A percentile compares a stretch with the other conserved stretches of the same genome.
Evolutionary conservation across 352 stramenopile genomes (phyloP).

Genomic region (Globisporangium abappressorium): DNA sequence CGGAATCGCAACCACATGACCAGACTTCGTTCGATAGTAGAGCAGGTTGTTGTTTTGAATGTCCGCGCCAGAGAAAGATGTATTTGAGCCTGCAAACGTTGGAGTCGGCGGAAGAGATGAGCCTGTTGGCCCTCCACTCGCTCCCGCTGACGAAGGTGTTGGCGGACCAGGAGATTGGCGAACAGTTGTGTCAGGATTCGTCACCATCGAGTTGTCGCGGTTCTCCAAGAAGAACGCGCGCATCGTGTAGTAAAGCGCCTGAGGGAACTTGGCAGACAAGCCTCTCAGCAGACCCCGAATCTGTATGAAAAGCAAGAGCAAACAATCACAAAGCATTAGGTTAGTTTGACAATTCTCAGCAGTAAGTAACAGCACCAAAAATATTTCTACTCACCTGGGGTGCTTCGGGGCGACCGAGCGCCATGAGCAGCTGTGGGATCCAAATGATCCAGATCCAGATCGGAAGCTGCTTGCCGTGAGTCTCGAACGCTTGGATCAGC

Average conservation of each 20-base stretch:
- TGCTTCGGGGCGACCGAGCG: conserved; percentile 91
- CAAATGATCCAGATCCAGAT: conserved; percentile 99
- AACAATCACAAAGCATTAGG: neutral
- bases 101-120: conserved; percentile 11
- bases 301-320: conserved; percentile 20
- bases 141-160: conserved; percentile 12
- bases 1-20: conserved; percentile 74
- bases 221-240: conserved; percentile 98
- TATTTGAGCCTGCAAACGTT: conserved; percentile 6
- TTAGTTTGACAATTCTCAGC: neutral
- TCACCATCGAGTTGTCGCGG: conserved; percentile 84
- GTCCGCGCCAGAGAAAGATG: conserved; percentile 14
- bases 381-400: conserved; percentile 30
- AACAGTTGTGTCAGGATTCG: conserved; percentile 25
- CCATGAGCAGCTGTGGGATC: conserved; percentile 97
- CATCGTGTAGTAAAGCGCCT: conserved; percentile 98
- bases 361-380: neutral
- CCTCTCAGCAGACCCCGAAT: conserved; percentile 81
- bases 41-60: conserved; percentile 18
- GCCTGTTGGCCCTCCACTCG: neutral
- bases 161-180: conserved; percentile 17
- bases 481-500: conserved; percentile 90
- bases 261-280: conserved; percentile 92
- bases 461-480: conserved; percentile 91
- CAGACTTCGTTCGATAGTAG: conserved; percentile 83